Base-by-base conservation (phyloP, 257 asterid genomes). In the Plantago elongata region DNA sequence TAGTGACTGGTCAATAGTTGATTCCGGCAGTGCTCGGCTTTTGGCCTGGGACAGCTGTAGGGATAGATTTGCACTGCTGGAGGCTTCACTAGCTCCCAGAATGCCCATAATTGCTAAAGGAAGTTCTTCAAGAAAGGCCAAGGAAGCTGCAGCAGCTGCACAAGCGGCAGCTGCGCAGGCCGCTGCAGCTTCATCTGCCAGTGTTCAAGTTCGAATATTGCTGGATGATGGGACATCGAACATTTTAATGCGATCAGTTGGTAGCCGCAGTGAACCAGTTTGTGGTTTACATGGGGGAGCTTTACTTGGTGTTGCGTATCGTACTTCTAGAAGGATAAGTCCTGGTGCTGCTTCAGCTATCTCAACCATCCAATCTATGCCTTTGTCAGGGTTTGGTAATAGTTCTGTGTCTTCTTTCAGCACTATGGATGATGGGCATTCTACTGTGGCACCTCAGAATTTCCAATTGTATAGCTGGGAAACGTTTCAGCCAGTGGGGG, bases 11-110 rank as follows among this genome's bases (percentile, higher is more conserved):
- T 82, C 99, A 13, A 75, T 93, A 40, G 96, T 89, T 69, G 99
- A 93, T 85, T 93, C 99, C 14, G 99, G 97, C 60, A 87, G 96
- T 67, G 99, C 99, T 63, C 87, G 99, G 82, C 92, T 87, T 62
- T 76, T 93, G 74, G 96, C 94, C 65, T 93, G 99, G 99, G 99
- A 93, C 73, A 71, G 88, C 61, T 89, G 96, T 72, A 83, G 91
- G 65, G 99, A 93, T 73, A 78, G 97, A 73, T 93, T 87, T 78
- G 92, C 97, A 51, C 71, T 93, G 67, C 85, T 93, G 65, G 99
- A 93, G 76, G 77, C 95, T 75, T 87, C 83, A 57, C 50, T 82
- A 67, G 71, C 94, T 74, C 97, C 97, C 57, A 87, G 99, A 79
- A 87, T 89, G 82, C 99, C 97, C 40, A 69, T 89, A 57, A 76